phyloP scores from a whole-genome alignment of 2,329 filamentous ascomycete species.

The Byssothecium circinans region DNA sequence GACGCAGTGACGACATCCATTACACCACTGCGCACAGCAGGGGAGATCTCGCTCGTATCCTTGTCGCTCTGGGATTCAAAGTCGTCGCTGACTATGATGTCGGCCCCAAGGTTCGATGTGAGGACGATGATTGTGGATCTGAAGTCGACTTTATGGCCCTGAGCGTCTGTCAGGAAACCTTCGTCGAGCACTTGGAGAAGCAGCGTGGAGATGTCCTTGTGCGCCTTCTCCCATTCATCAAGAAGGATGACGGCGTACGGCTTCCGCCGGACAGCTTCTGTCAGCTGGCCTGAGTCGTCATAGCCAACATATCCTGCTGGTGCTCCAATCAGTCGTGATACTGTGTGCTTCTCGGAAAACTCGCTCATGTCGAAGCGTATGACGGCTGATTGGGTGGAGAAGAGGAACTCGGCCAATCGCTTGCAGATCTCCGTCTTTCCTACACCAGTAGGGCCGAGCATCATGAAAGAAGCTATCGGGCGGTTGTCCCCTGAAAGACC shows the following conservation, averaged over 20 bases:
- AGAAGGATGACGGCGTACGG: conserved; percentile 94
- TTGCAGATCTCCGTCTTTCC: conserved; percentile 98
- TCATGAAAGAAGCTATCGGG: conserved; percentile 94
- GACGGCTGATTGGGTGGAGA: conserved; percentile 87
- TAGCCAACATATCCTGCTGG: conserved; percentile 96
- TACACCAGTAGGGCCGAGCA: conserved; percentile 93
- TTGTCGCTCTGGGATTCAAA: conserved; percentile 59
- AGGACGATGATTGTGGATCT: conserved; percentile 95
- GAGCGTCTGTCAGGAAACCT: conserved; percentile 90
- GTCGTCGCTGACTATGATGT: conserved; percentile 81
- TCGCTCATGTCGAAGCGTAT: conserved; percentile 97
- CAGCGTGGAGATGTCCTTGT: conserved; percentile 89
- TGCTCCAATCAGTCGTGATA: conserved; percentile 87
- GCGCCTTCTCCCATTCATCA: conserved; percentile 97
- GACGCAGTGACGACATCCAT: conserved; percentile 79
- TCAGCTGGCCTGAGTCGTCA: conserved; percentile 93
- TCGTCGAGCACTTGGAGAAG: conserved; percentile 94
- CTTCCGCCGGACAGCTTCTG: conserved; percentile 90
- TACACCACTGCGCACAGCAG: conserved; percentile 73
- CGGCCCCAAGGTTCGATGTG: conserved; percentile 90
- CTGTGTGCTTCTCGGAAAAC: conserved; percentile 96
- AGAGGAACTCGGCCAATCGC: conserved; percentile 89
- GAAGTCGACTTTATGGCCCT: conserved; percentile 97
- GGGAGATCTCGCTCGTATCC: conserved; percentile 65
- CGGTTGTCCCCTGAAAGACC: conserved; percentile 89